Evolutionary conservation across 2,329 filamentous ascomycete species (phyloP), one percentile per base, ranked within the genome.

Genomic region (Sporothrix mexicana): DNA sequence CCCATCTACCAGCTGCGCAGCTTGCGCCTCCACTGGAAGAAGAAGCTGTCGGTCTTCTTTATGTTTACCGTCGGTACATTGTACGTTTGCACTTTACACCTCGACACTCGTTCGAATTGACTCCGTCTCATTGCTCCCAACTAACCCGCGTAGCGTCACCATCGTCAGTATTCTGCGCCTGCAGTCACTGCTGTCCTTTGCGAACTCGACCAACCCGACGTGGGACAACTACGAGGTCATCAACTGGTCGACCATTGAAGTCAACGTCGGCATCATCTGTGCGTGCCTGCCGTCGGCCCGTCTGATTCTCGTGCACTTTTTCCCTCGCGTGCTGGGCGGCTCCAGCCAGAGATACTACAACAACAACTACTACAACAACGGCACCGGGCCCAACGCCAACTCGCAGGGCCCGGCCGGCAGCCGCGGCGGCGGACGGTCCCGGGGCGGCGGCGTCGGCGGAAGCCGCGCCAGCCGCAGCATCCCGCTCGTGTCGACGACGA

Each of bases 31-130:
- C 81, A 83, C 73, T 83, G 81, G 78, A 84, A 83, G 79, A 85
- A 85, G 78, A 87, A 85, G 79, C n/a, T 84, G 7, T 80, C 83
- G 70, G 81, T 85, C 1, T 76, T 77, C 12, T 68, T 85, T 67
- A 86, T 87, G 84, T 86, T 87, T 74, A 79, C 79, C n/a, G 81
- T 86, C 3, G 85, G 85, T 5, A 78, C 79, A 2, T 82, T 82
- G 78, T 79, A 68, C 66, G 77, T 76, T 1, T 20, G 45, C 20
- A 10, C n/a, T 76, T 1, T 20, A 47, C 20, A 10, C n/a, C 20
- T 9, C 30, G 30, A 36, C 30, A 36, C 30, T n/a, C n/a, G n/a
- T n/a, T n/a, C n/a, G n/a, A n/a, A n/a, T 30, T 59, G 3, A 47
- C 36, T 53, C 62, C n/a, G 66, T 36, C 7, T 3, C 41, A 13